Percentiles rank a stretch among this genome's conserved stretches.
Evolutionary conservation across 2,329 filamentous ascomycete species (phyloP).

Genomic region (Lecanicillium sp.): DNA sequence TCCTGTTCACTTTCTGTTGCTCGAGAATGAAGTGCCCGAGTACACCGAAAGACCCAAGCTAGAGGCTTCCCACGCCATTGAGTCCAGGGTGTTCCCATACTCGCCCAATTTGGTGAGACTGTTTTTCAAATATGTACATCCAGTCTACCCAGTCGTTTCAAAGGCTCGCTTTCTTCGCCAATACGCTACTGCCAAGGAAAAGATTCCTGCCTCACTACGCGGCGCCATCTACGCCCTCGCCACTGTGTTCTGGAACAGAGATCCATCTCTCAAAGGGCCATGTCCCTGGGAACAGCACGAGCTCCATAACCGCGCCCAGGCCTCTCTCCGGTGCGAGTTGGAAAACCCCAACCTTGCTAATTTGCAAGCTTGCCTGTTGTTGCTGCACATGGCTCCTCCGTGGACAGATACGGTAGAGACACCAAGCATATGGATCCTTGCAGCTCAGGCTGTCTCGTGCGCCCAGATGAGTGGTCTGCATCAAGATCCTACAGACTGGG

Average conservation of each 20-base stretch:
- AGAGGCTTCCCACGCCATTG: constrained; percentile 32
- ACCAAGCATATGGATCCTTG: constrained; percentile 34
- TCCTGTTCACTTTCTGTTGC: constrained; percentile 36
- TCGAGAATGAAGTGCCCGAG: constrained; percentile 35
- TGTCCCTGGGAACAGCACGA: constrained; percentile 32
- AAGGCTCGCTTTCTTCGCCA: constrained; percentile 33
- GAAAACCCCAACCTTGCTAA: constrained; percentile 37
- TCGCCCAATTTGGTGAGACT: constrained; percentile 32
- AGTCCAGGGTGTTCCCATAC: constrained; percentile 30
- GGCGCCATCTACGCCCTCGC: constrained; percentile 36
- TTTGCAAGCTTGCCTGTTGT: constrained; percentile 36
- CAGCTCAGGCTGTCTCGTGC: constrained; percentile 32
- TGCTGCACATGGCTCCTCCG: constrained; percentile 36
- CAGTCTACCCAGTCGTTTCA: constrained; percentile 33
- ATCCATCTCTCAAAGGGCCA: constrained; percentile 19
- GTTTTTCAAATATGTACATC: constrained; percentile 37
- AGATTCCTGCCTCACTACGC: constrained; percentile 34
- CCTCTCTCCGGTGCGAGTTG: constrained; percentile 33
- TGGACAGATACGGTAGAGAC: constrained; percentile 37
- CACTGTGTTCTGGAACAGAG: constrained; percentile 31
- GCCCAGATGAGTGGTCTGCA: constrained; percentile 39
- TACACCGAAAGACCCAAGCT: constrained; percentile 29
- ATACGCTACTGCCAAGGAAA: constrained; percentile 27
- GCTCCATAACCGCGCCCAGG: constrained; percentile 31
- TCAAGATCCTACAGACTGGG: constrained; percentile 32